phyloP scores from a whole-genome alignment of 2,329 filamentous ascomycete genomes.

The Rhynchosporium graminicola region DNA sequence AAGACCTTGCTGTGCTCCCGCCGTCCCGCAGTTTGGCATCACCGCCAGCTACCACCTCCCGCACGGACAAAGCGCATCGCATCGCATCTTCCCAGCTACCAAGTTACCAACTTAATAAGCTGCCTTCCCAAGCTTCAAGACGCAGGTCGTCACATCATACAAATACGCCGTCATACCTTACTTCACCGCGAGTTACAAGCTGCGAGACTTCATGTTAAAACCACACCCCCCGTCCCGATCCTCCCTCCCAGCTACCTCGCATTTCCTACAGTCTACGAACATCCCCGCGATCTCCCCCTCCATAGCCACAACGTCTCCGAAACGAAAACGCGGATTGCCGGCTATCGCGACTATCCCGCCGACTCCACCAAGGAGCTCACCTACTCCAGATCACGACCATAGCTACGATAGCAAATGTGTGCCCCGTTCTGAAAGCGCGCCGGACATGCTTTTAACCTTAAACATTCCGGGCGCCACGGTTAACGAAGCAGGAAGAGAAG shows the following conservation, averaged over 20 bases:
- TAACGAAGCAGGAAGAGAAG: neutral
- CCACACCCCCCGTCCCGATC: neutral
- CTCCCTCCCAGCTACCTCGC: neutral
- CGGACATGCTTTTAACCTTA: slow-evolving; percentile 25
- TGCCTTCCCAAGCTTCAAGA: no score
- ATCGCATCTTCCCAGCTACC: neutral
- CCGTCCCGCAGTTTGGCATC: slow-evolving; percentile 2
- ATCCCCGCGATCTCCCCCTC: neutral
- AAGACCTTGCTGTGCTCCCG: slow-evolving; percentile 3
- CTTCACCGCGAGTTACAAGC: no score
- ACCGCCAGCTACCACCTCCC: neutral
- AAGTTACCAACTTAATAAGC: no score
- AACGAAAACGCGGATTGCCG: slow-evolving; percentile 25
- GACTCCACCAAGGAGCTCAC: slow-evolving; percentile 29
- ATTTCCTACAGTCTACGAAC: neutral
- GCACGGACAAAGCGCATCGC: neutral
- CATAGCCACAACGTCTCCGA: slow-evolving; percentile 22
- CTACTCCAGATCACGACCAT: slow-evolving; percentile 14
- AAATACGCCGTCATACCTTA: neutral
- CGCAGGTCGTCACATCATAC: neutral
- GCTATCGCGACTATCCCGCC: slow-evolving; percentile 24
- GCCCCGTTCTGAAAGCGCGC: no score
- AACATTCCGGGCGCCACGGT: slow-evolving; percentile 15
- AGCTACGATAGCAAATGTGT: no score
- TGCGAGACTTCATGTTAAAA: slow-evolving; percentile 7